Percentiles rank a stretch among this genome's conserved stretches.
phyloP scores from a whole-genome alignment of 129 eudicot species.

The Ambrosia artemisiifolia region DNA sequence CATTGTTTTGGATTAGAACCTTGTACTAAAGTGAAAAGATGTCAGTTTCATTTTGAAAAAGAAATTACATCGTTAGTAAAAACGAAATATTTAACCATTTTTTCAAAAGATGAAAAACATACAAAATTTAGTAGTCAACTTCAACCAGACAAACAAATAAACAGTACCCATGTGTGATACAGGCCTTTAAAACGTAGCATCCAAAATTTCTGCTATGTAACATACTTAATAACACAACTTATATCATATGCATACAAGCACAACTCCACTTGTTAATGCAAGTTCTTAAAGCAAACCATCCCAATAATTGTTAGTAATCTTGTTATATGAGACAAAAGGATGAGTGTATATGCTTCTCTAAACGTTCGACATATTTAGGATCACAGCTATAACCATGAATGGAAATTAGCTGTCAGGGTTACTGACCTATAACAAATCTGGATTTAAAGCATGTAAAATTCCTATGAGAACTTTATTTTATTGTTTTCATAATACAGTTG shows the following conservation, averaged over 20 bases:
- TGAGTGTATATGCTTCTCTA: not conserved
- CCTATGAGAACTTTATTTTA: not conserved
- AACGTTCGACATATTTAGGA: not conserved
- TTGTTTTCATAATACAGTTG: not conserved
- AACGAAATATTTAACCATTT: not conserved
- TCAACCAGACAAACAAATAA: not conserved
- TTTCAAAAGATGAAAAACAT: not conserved
- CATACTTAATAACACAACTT: not conserved
- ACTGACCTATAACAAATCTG: not conserved
- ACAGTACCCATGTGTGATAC: not conserved
- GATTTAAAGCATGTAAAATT: not conserved
- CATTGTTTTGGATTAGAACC: not conserved
- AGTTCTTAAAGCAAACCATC: no score
- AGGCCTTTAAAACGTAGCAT: not conserved
- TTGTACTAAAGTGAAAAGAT: not conserved
- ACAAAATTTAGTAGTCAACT: not conserved
- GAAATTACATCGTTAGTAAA: not conserved
- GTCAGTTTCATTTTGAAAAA: not conserved
- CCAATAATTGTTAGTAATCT: no score
- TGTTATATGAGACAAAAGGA: not conserved
- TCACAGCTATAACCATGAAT: not conserved
- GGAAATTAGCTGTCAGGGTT: not conserved
- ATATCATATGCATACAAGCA: not conserved
- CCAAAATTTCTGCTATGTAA: not conserved
- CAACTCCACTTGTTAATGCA: no score